Conservation (phyloP, 345 rosid genomes). For the Citrus cavaleriei region DNA sequence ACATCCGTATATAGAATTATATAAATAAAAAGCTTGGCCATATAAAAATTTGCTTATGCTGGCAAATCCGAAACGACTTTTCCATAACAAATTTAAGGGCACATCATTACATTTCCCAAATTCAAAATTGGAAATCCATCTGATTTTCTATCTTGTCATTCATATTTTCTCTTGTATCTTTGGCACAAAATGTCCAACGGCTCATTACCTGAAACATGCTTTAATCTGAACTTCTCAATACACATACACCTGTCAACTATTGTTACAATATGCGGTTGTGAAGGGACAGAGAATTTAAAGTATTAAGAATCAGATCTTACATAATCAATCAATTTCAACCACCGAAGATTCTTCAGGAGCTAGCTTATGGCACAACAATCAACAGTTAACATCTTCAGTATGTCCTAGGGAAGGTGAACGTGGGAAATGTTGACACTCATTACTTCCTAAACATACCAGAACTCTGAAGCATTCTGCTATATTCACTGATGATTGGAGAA, state of each 20-base stretch:
- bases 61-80: not conserved
- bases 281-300: not conserved
- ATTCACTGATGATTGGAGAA: conserved; percentile 61
- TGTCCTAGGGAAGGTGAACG: not conserved
- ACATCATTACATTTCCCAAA: not conserved
- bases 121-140: not conserved
- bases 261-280: not conserved
- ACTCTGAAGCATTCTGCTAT: conserved; percentile 47
- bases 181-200: not conserved
- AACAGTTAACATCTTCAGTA: not conserved
- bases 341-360: not conserved
- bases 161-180: not conserved
- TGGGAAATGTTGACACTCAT: not conserved
- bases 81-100: not conserved
- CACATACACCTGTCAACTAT: not conserved
- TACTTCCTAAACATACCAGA: conserved; percentile 69
- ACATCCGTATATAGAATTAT: too few relatives aligned
- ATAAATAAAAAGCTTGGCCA: too few relatives aligned
- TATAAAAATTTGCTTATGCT: too few relatives aligned
- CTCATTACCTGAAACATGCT: not conserved
- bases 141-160: not conserved
- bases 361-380: not conserved
- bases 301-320: not conserved
- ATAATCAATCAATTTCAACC: not conserved
- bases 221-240: not conserved